Percentiles rank a stretch among this genome's conserved stretches.
Conservation (phyloP, 1,284 basidiomycete species). For the Tremellales sp. region DNA sequence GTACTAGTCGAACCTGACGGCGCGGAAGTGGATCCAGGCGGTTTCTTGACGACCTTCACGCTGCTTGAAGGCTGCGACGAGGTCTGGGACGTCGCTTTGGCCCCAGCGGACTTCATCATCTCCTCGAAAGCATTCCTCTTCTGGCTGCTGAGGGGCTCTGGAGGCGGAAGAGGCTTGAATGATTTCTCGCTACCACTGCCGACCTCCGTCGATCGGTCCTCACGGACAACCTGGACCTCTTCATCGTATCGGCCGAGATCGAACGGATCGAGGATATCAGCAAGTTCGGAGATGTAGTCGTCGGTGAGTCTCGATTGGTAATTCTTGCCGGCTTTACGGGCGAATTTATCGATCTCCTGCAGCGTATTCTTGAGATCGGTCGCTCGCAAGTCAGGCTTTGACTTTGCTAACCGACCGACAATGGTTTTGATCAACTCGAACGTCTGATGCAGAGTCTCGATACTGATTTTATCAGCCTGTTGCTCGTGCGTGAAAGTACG, state of each 20-base stretch:
- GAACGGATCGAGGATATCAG: slow-evolving; percentile 42
- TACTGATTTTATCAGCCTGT: slow-evolving; percentile 38
- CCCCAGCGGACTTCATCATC: slow-evolving; percentile 43
- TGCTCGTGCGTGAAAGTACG: background rate
- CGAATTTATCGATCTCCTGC: slow-evolving; percentile 45
- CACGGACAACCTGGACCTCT: slow-evolving; percentile 38
- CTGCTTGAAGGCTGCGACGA: slow-evolving; percentile 1
- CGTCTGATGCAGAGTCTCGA: slow-evolving; percentile 80
- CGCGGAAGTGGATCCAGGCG: slow-evolving; percentile 5
- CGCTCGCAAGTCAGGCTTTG: slow-evolving; percentile 23
- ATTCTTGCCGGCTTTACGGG: slow-evolving; percentile 33
- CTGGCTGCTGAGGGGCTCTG: slow-evolving; percentile 12
- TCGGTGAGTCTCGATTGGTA: slow-evolving; percentile 45
- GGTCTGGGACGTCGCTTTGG: slow-evolving; percentile 8
- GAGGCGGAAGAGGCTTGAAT: background rate
- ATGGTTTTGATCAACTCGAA: slow-evolving; percentile 74
- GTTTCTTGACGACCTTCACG: background rate
- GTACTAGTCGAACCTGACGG: slow-evolving; percentile 2
- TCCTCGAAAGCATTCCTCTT: slow-evolving; percentile 41
- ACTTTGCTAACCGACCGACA: slow-evolving; percentile 54
- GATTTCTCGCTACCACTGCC: too few relatives aligned
- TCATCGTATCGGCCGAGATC: slow-evolving; percentile 37
- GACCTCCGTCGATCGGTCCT: slow-evolving; percentile 1
- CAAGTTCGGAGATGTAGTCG: slow-evolving; percentile 44
- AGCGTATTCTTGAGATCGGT: slow-evolving; percentile 28